phyloP scores from a whole-genome alignment of 768 basidiomycete species.

The Naematelia aurantialba region DNA sequence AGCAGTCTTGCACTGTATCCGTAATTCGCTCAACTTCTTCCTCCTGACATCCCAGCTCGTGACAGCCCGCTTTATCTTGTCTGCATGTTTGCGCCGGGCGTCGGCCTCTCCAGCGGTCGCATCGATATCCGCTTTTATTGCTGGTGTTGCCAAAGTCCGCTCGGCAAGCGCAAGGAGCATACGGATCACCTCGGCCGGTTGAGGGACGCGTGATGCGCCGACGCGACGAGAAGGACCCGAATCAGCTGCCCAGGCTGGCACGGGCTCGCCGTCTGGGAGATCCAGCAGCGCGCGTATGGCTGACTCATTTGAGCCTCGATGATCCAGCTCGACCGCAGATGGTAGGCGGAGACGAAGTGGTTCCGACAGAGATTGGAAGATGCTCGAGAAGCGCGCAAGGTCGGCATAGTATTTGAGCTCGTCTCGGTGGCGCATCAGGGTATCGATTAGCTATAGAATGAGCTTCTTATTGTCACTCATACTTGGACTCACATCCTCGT shows the following conservation, averaged over 20 bases:
- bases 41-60: slow-evolving; percentile 16
- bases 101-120: slow-evolving; percentile 15
- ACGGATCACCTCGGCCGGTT: slow-evolving; percentile 25
- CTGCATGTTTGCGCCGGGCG: slow-evolving; percentile 7
- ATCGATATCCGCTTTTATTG: slow-evolving; percentile 25
- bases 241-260: slow-evolving; percentile 26
- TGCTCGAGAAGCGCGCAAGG: slow-evolving; percentile 32
- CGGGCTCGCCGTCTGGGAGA: slow-evolving; percentile 15
- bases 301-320: slow-evolving; percentile 12
- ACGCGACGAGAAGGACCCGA: slow-evolving; percentile 23
- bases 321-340: neutral
- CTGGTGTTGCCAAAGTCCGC: slow-evolving; percentile 21
- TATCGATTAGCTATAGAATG: slow-evolving; percentile 12
- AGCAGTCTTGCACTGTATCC: slow-evolving; percentile 15
- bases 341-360: slow-evolving; percentile 19
- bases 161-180: slow-evolving; percentile 37
- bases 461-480: neutral
- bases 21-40: slow-evolving; percentile 27
- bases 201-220: slow-evolving; percentile 30
- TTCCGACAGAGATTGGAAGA: slow-evolving; percentile 19
- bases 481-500: slow-evolving; percentile 22
- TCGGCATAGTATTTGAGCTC: slow-evolving; percentile 41
- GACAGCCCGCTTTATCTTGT: slow-evolving; percentile 11
- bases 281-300: slow-evolving; percentile 25
- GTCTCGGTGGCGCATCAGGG: slow-evolving; percentile 24